phyloP scores from a whole-genome alignment of 441 rosid genomes.

The Macaranga tanarius region DNA sequence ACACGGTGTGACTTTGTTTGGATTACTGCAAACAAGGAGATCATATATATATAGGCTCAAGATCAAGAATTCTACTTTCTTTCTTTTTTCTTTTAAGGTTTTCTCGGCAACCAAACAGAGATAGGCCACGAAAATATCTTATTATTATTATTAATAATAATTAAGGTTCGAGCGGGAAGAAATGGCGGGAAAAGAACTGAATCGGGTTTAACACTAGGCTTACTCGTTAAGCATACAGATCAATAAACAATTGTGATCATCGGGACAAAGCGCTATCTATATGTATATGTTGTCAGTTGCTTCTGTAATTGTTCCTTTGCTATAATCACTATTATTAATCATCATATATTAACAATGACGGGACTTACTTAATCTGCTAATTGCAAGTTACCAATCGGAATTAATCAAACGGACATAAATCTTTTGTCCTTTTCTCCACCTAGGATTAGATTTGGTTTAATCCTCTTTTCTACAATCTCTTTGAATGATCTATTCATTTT shows the following conservation, averaged over 20 bases:
- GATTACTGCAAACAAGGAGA: background rate
- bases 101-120: conserved; percentile 23
- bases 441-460: background rate
- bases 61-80: conserved; percentile 6
- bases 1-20: background rate
- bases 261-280: no score
- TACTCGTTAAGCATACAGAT: background rate
- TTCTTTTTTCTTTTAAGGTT: background rate
- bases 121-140: background rate
- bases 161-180: background rate
- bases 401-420: background rate
- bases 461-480: background rate
- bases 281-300: no score
- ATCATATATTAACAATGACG: background rate
- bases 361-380: background rate
- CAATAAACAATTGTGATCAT: background rate
- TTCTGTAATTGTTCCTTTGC: no score
- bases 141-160: background rate
- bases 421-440: background rate
- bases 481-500: background rate
- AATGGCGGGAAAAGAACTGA: conserved; percentile 21
- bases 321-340: background rate
- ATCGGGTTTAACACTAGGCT: background rate
- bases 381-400: background rate
- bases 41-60: background rate